phyloP scores from a whole-genome alignment of 2,329 filamentous ascomycete species.

The Ascocoryne sarcoides region DNA sequence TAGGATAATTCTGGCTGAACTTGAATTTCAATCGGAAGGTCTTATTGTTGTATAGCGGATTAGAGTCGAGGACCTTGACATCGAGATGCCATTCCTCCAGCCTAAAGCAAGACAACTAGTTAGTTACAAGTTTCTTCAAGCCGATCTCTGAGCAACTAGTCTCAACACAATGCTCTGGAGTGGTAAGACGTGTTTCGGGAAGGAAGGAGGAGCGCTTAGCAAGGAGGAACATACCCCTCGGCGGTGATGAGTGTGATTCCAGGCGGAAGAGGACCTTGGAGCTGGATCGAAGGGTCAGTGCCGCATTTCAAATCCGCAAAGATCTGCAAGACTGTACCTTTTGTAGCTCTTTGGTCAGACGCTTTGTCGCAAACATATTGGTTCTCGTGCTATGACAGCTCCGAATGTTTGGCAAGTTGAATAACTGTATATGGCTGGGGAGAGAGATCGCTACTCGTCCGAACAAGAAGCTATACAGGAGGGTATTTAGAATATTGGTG shows the following conservation, averaged over 20 bases:
- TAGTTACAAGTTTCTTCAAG: neutral
- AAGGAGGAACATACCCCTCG: constrained; percentile 45
- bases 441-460: too few species aligned
- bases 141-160: too few species aligned
- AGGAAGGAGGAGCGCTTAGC: too few species aligned
- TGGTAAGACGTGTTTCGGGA: neutral
- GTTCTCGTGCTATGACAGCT: neutral
- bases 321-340: constrained; percentile 36
- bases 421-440: too few species aligned
- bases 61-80: constrained; percentile 80
- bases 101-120: constrained; percentile 4
- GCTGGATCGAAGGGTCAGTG: constrained; percentile 14
- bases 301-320: neutral
- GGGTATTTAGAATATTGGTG: too few species aligned
- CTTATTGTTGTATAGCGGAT: constrained; percentile 77
- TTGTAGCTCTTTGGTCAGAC: constrained; percentile 49
- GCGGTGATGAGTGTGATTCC: constrained; percentile 73
- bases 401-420: too few species aligned
- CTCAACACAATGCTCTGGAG: too few species aligned
- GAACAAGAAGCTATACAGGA: too few species aligned
- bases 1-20: constrained; percentile 79
- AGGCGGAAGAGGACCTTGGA: constrained; percentile 37
- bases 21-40: constrained; percentile 79
- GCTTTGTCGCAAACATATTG: constrained; percentile 47
- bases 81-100: constrained; percentile 89